Evolutionary conservation across 768 basidiomycete species (phyloP), one percentile per base, ranked within the genome.

Genomic region (Amanita brunnescens): DNA sequence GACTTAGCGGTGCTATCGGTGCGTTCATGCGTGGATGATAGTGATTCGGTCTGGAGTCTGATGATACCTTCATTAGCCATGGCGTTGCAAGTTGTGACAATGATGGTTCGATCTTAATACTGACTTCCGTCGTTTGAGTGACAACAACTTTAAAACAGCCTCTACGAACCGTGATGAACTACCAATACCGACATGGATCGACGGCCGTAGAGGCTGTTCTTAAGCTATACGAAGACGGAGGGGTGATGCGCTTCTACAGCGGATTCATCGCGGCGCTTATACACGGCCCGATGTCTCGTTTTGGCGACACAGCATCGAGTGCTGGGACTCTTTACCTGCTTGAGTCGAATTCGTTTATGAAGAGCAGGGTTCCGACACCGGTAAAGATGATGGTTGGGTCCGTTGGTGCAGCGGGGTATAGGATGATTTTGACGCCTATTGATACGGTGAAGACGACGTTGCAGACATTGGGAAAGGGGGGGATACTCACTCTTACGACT

Each of bases 381-480:
- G 61, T 88, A 61, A 85, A 96, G 71, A 91, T 91, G 0, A 63
- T 83, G 14, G 90, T 91, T 57, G 90, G 87, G 0, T 83, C 81
- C 2, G 49, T 88, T 34, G 79, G 85, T 0, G 91, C 91, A 0
- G 93, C 94, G 0, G 71, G 72, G 9, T 96, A 95, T 67, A 72
- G 95, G 46, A 96, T 96, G 81, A 70, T 85, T n/a, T 69, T 97
- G 32, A 95, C 90, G 0, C 95, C 95, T 0, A 77, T 97, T 47
- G 94, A 97, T 67, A 94, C 94, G 0, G 60, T 96, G 57, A 97
- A 97, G 77, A 98, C 95, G 3, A 97, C 92, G 1, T 70, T 97
- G 68, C 95, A 98, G 68, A 88, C 95, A 0, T 83, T 93, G 61
- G 94, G 94, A 12, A 78, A 74, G 55, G 64, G 69, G 1, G 94